phyloP scores from a whole-genome alignment of 2,329 filamentous ascomycete species.

The Beauveria australis region DNA sequence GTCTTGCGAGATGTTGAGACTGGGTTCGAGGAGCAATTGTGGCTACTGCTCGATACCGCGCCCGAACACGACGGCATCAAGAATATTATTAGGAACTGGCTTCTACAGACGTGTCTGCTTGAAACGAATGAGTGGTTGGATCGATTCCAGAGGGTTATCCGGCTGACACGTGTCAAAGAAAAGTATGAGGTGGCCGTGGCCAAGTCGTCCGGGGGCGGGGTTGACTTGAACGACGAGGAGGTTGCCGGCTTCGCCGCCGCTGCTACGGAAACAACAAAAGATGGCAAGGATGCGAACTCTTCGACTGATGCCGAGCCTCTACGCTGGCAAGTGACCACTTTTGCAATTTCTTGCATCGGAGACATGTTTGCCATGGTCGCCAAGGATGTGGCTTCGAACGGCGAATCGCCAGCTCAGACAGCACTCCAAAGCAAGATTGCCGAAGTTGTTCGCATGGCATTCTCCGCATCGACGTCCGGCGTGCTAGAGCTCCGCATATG shows the following conservation, averaged over 20 bases:
- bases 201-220: conserved; percentile 42
- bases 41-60: conserved; percentile 74
- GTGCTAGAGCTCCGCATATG: conserved; percentile 85
- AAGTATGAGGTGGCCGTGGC: conserved; percentile 42
- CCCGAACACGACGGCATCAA: conserved; percentile 73
- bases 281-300: conserved; percentile 42
- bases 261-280: conserved; percentile 45
- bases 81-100: conserved; percentile 86
- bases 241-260: conserved; percentile 90
- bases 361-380: conserved; percentile 73
- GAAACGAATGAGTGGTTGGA: conserved; percentile 83
- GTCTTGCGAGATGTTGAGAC: conserved; percentile 68
- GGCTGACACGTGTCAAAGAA: conserved; percentile 68
- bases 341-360: conserved; percentile 81
- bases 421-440: conserved; percentile 77
- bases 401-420: conserved; percentile 67
- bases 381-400: conserved; percentile 70
- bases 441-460: conserved; percentile 92
- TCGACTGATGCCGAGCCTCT: conserved; percentile 71
- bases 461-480: conserved; percentile 90
- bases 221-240: conserved; percentile 93
- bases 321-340: conserved; percentile 91
- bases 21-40: conserved; percentile 83
- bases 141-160: conserved; percentile 79
- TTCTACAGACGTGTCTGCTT: conserved; percentile 75